These are phyloP conservation scores for Rhododendron williamsianum DNA, from an alignment of 148 eudicot genomes.

Conservation along the genomic window DNA sequence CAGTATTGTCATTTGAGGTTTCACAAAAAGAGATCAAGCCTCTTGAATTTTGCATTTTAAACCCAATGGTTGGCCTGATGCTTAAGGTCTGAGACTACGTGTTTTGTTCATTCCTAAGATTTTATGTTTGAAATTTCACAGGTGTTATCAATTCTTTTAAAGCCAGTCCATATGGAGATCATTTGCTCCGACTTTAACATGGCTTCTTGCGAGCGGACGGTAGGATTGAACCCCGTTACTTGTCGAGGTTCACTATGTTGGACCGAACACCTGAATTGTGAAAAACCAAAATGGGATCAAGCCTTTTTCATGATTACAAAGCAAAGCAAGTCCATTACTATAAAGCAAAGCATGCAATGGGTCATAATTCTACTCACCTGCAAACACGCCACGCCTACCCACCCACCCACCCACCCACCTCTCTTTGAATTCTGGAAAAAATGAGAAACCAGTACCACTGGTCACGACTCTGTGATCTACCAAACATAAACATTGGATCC, in stretches of 20 bases:
- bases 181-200: too few relatives aligned
- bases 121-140: too few relatives aligned
- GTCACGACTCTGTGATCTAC: neutral
- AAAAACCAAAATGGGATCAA: neutral
- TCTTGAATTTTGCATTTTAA: too few relatives aligned
- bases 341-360: neutral
- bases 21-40: neutral
- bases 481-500: neutral
- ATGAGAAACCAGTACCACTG: neutral
- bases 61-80: too few relatives aligned
- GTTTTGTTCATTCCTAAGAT: too few relatives aligned
- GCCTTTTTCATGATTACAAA: neutral
- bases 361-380: neutral
- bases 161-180: too few relatives aligned
- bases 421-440: neutral
- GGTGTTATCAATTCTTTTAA: too few relatives aligned
- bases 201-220: too few relatives aligned
- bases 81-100: too few relatives aligned
- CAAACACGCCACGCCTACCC: neutral
- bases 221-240: too few relatives aligned
- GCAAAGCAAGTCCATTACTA: neutral
- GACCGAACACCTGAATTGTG: too few relatives aligned
- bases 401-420: slow-evolving; percentile 3
- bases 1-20: neutral
- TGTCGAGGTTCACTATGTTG: too few relatives aligned